These are phyloP conservation scores for Solanum arcanum DNA, from an alignment of 257 asterid species.

Conservation along the genomic window DNA sequence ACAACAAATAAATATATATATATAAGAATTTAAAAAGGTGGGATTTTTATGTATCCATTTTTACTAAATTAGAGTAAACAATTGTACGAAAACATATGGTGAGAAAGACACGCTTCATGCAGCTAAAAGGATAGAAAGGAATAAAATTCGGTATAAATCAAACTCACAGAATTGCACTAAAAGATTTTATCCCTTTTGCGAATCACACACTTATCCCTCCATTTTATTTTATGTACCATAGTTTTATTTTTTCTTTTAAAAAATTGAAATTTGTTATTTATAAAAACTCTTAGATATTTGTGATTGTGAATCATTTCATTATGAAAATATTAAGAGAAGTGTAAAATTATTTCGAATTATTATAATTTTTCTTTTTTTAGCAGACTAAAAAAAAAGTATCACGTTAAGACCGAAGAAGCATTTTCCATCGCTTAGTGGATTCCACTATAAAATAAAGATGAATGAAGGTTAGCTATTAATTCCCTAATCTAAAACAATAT, in stretches of 20 bases:
- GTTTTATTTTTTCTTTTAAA: too few relatives aligned
- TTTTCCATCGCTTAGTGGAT: background rate
- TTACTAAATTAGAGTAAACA: background rate
- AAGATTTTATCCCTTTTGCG: background rate
- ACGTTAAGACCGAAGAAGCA: background rate
- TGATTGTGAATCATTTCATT: too few relatives aligned
- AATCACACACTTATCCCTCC: background rate
- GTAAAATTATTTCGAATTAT: too few relatives aligned
- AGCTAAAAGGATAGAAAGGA: background rate
- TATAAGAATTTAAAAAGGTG: background rate
- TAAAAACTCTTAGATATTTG: too few relatives aligned
- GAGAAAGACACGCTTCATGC: background rate
- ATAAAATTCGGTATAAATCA: background rate
- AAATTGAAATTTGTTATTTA: too few relatives aligned
- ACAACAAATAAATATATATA: background rate
- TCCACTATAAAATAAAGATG: background rate
- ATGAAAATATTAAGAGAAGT: too few relatives aligned
- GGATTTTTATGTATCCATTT: background rate
- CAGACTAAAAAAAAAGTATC: too few relatives aligned
- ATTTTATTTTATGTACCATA: too few relatives aligned
- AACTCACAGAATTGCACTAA: background rate
- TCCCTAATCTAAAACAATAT: too few relatives aligned
- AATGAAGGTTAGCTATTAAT: too few relatives aligned
- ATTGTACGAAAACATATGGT: background rate
- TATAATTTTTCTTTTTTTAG: too few relatives aligned